Base-by-base conservation (phyloP, 345 rosid species). In the Citrus glauca region DNA sequence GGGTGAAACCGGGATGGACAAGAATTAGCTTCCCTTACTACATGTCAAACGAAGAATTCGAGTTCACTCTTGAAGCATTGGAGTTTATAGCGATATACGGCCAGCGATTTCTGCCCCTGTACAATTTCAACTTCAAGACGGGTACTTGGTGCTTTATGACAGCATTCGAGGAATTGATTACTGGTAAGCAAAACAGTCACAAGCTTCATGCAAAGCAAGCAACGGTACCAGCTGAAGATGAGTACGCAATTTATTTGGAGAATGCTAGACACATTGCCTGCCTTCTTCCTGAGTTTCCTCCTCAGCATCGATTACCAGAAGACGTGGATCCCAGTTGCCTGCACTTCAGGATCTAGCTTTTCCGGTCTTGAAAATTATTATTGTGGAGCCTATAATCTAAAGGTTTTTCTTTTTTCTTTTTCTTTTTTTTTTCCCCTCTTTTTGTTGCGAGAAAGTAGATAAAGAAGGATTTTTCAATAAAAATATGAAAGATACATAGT, bases 11-110 rank as follows among this genome's bases (percentile, higher is more conserved):
- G 3, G 68, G 68, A 30, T 88, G 93, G 93, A 81, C 94, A 38
- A 82, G 95, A 79, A 66, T 91, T 42, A 89, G 93, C 86, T 89
- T 91, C 77, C 89, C 95, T 4, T 89, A 89, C 85, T 89, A 89
- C 85, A 88, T 87, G 90, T 78, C 88, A 0, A 70, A 60, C 0
- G 85, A 86, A 78, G 90, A 88, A 64, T 88, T 88, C 7, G 88
- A 89, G 76, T 91, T 83, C 83, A 82, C 84, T 37, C 79, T 89
- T 0, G 82, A 85, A 0, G 87, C 93, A 4, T 0, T 89, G n/a
- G 90, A 91, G 57, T 89, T 89, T 37, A 28, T 81, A n/a, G 88
- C 88, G 8, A n/a, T 50, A 27, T 85, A 85, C 14, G 93, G 91
- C 33, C 90, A 89, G 56, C 42, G 89, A 35, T 88, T 89, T 81